Evolutionary conservation across 768 basidiomycete genomes (phyloP), one percentile per base, ranked within the genome.

Genomic region (Dictyophora rubrovolvata): DNA sequence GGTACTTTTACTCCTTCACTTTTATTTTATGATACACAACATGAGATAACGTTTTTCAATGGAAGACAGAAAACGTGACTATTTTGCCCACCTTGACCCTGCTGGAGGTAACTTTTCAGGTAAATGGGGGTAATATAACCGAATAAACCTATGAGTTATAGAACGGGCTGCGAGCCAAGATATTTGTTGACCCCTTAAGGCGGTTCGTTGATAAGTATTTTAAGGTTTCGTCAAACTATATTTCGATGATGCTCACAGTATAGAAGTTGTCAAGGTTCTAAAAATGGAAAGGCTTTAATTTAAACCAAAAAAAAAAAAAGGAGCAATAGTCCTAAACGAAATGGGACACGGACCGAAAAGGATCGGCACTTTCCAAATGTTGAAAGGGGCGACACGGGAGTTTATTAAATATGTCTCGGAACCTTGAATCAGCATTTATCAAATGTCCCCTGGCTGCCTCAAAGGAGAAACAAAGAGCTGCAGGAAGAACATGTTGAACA

Each of bases 141-240:
- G 79, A 53, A 83, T 73, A 70, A 95, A 95, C 60, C 77, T 82
- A 70, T 91, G 87, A 37, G 76, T 83, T 61, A 95, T 91, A 18
- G 89, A 84, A 20, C 87, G 78, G 0, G 93, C 93, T 11, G 92
- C 93, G 48, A 85, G 70, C 88, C 87, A 91, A 1, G 88, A 90
- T 21, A 93, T 88, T 67, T 93, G 88, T 69, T 88, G 87, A 5
- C 80, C 84, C 42, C 86, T 87, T 59, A 4, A 56, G 42, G n/a
- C 46, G 8, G 9, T 34, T 35, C 12, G 17, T 42, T 14, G 18
- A 61, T 53, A 10, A 21, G 34, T 21, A 23, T 46, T 53, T 20
- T 28, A 3, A 28, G 28, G 28, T 28, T 28, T 28, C 28, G 28
- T 28, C 28, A 49, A 48, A 14, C 46, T 47, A 34, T 2, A 22